A percentile compares a stretch with the other conserved stretches of the same genome.
Evolutionary conservation across 192 early-diverging fungal species (phyloP).

Genomic region (Mortierella hygrophila): DNA sequence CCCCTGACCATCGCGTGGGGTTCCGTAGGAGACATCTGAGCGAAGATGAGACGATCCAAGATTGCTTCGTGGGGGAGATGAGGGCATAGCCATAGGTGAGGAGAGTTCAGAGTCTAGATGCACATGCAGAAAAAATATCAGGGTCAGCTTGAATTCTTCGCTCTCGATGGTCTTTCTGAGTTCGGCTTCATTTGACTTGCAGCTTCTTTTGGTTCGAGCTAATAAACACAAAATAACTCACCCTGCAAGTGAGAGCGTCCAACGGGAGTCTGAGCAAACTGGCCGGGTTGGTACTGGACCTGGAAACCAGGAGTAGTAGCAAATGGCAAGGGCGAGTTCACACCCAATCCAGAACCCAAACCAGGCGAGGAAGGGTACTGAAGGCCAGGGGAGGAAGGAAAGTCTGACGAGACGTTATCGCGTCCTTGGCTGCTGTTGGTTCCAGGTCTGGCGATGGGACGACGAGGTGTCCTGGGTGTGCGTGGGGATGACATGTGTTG

Average conservation of each 20-base stretch:
- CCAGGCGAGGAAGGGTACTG: slow-evolving; percentile 45
- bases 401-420: slow-evolving; percentile 36
- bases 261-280: slow-evolving; percentile 28
- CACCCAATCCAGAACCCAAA: slow-evolving; percentile 15
- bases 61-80: slow-evolving; percentile 42
- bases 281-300: slow-evolving; percentile 38
- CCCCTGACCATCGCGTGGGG: slow-evolving; percentile 30
- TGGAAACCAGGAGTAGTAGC: slow-evolving; percentile 40
- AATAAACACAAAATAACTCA: neutral
- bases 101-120: slow-evolving; percentile 31
- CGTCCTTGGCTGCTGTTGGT: slow-evolving; percentile 8
- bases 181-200: neutral
- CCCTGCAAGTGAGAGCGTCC: slow-evolving; percentile 16
- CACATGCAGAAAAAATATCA: neutral
- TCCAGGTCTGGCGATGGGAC: slow-evolving; percentile 10
- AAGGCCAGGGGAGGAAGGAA: slow-evolving; percentile 51
- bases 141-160: neutral
- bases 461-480: slow-evolving; percentile 32
- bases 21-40: slow-evolving; percentile 42
- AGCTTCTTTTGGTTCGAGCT: neutral
- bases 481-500: neutral
- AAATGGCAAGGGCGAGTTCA: slow-evolving; percentile 44
- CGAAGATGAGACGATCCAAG: slow-evolving; percentile 49
- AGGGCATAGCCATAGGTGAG: slow-evolving; percentile 43
- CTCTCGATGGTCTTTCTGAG: neutral